Evolutionary conservation across 1,139 yeast genomes (phyloP).

Genomic region (Blastobotrys arbuscula): DNA sequence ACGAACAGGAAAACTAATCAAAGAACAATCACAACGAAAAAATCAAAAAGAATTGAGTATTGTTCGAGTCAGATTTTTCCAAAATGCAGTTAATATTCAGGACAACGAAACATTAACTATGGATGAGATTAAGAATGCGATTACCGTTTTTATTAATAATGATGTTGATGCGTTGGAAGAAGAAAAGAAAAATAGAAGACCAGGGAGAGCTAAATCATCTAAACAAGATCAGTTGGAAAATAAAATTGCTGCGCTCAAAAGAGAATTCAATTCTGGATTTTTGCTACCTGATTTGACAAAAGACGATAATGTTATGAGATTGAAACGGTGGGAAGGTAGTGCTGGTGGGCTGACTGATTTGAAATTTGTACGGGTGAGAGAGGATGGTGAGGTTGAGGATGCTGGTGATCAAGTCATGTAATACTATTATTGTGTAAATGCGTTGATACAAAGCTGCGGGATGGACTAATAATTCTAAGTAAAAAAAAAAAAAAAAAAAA

Average conservation of each 20-base stretch:
- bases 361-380: conserved; percentile 35
- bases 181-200: conserved; percentile 57
- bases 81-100: conserved; percentile 48
- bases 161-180: conserved; percentile 66
- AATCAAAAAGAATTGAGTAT: conserved; percentile 44
- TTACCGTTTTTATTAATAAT: conserved; percentile 59
- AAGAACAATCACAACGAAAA: conserved; percentile 56
- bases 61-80: conserved; percentile 55
- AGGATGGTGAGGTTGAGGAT: conserved; percentile 1
- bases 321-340: conserved; percentile 76
- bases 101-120: conserved; percentile 43
- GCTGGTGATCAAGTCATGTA: conserved; percentile 12
- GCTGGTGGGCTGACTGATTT: conserved; percentile 71
- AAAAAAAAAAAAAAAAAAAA: too few relatives aligned
- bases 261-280: conserved; percentile 65
- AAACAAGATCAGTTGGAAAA: conserved; percentile 64
- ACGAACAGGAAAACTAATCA: conserved; percentile 64
- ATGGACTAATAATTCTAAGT: background rate
- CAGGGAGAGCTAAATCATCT: conserved; percentile 78
- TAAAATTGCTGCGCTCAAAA: conserved; percentile 53
- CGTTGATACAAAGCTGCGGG: background rate
- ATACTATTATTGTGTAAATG: background rate
- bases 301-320: conserved; percentile 48
- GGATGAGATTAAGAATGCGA: conserved; percentile 55
- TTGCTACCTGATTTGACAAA: conserved; percentile 67